Conservation (phyloP, 1,284 basidiomycete genomes). For the Papiliotrema nemorosa region DNA sequence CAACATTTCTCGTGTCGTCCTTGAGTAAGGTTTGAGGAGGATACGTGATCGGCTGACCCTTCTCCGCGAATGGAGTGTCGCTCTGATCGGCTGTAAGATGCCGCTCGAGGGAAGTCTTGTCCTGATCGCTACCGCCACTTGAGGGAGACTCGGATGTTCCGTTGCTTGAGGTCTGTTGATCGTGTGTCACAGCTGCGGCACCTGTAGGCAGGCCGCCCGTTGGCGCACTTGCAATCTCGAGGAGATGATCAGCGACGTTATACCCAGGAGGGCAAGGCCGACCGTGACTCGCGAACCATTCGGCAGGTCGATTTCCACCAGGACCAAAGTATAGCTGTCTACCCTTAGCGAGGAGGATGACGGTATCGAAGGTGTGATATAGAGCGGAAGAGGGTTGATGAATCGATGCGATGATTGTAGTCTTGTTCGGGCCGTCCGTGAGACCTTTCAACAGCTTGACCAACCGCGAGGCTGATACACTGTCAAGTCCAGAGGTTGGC, state of each 20-base stretch:
- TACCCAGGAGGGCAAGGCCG: slow-evolving; percentile 63
- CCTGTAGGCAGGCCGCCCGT: slow-evolving; percentile 46
- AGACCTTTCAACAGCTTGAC: slow-evolving; percentile 69
- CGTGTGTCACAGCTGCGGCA: not conserved
- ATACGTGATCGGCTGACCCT: slow-evolving; percentile 9
- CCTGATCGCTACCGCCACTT: not conserved
- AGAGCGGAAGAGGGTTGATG: slow-evolving; percentile 81
- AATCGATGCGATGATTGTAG: slow-evolving; percentile 77
- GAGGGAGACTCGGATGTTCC: not conserved
- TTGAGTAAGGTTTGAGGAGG: slow-evolving; percentile 13
- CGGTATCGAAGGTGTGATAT: slow-evolving; percentile 76
- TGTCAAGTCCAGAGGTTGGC: slow-evolving; percentile 70
- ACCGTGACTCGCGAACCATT: slow-evolving; percentile 59
- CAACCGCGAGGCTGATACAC: slow-evolving; percentile 76
- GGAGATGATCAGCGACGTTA: slow-evolving; percentile 82
- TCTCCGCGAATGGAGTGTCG: slow-evolving; percentile 20
- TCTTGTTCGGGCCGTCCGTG: slow-evolving; percentile 66
- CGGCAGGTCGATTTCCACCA: slow-evolving; percentile 63
- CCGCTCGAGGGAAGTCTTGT: slow-evolving; percentile 1
- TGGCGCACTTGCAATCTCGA: slow-evolving; percentile 72
- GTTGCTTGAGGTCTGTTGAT: too few species aligned
- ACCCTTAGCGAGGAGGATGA: slow-evolving; percentile 72
- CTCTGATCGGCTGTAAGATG: not conserved
- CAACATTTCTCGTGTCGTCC: slow-evolving; percentile 7
- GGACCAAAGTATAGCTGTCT: slow-evolving; percentile 74